Evolutionary conservation across 176 grass and related monocot genomes (phyloP).

Genomic region (Coix lacrymajobi): DNA sequence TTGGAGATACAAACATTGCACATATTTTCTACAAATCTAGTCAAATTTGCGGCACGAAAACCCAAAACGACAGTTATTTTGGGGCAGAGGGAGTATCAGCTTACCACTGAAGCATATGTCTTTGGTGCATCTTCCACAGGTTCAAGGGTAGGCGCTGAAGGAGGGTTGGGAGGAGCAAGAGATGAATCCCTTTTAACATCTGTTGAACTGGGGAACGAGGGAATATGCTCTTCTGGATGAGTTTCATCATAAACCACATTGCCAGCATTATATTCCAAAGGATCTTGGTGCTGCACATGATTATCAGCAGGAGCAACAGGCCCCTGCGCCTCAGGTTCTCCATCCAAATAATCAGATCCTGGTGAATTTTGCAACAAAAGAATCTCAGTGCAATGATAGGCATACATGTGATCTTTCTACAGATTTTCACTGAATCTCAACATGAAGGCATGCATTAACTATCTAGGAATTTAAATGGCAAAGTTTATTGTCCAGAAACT

Average conservation of each 20-base stretch:
- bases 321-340: conserved; percentile 31
- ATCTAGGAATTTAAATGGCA: neutral
- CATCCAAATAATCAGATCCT: conserved; percentile 45
- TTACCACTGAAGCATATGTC: conserved; percentile 76
- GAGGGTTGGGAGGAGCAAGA: conserved; percentile 4
- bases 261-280: conserved; percentile 26
- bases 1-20: too few relatives aligned
- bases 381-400: neutral
- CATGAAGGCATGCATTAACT: neutral
- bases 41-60: too few relatives aligned
- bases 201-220: conserved; percentile 8
- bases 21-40: too few relatives aligned
- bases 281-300: conserved; percentile 41
- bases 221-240: conserved; percentile 34
- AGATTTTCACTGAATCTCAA: neutral
- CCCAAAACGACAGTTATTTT: too few relatives aligned
- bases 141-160: conserved; percentile 4
- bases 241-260: conserved; percentile 11
- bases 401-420: neutral
- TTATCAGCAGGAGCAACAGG: conserved; percentile 34
- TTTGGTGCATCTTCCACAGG: conserved; percentile 38
- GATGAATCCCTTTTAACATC: conserved; percentile 36
- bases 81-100: too few relatives aligned
- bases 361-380: conserved; percentile 24
- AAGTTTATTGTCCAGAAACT: neutral